A percentile compares a stretch with the other conserved stretches of the same genome.
These are phyloP conservation scores for Ashbya aceris DNA, from an alignment of 1,139 yeast genomes.

Conservation along the genomic window DNA sequence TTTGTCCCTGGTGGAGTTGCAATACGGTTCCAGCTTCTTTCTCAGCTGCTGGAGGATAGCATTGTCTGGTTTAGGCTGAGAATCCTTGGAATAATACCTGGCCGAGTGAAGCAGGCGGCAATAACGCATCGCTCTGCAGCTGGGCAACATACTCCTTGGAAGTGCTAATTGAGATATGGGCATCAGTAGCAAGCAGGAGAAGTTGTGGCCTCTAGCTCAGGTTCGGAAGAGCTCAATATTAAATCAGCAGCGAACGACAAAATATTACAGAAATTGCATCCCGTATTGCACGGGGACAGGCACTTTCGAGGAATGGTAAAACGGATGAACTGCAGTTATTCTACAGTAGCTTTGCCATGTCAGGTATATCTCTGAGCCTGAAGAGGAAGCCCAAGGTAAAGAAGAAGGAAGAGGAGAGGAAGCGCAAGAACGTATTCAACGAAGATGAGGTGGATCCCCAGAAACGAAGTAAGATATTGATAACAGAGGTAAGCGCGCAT, in stretches of 20 bases:
- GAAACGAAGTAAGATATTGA: slow-evolving; percentile 7
- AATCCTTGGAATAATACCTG: background rate
- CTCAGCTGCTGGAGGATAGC: slow-evolving; percentile 1
- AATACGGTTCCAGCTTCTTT: slow-evolving; percentile 11
- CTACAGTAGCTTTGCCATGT: slow-evolving; percentile 34
- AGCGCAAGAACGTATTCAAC: slow-evolving; percentile 8
- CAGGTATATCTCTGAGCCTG: slow-evolving; percentile 16
- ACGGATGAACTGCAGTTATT: background rate
- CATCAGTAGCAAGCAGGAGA: background rate
- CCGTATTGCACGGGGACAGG: no score
- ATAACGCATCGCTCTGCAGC: no score
- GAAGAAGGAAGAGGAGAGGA: slow-evolving; percentile 9
- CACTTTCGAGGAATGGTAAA: no score
- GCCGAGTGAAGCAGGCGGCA: background rate
- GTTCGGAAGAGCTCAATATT: background rate
- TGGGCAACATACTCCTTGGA: no score
- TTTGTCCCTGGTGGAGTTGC: slow-evolving; percentile 9
- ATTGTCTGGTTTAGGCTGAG: background rate
- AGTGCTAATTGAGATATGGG: background rate
- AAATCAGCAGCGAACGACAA: no score
- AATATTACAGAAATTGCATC: no score
- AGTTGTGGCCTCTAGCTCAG: background rate
- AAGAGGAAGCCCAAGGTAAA: slow-evolving; percentile 9
- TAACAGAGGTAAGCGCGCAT: slow-evolving; percentile 15
- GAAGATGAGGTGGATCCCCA: slow-evolving; percentile 3